Conservation (phyloP, 345 rosid species). For the Nasturtium officinale region DNA sequence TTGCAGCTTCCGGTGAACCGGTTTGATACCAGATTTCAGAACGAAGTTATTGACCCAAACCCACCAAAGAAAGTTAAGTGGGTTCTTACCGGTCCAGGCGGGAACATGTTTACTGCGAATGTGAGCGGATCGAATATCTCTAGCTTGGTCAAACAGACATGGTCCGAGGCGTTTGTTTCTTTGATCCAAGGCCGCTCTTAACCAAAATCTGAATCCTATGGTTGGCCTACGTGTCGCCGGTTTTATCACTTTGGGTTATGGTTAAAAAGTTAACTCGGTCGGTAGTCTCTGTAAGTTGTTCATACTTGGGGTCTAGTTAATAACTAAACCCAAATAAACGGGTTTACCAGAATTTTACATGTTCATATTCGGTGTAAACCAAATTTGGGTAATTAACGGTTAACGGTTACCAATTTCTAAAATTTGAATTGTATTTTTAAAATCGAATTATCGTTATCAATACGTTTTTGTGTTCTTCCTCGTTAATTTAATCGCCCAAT, state of each 20-base stretch:
- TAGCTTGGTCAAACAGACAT: constrained; percentile 47
- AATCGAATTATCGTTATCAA: background rate
- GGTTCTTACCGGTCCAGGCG: constrained; percentile 57
- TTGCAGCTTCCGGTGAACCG: constrained; percentile 14
- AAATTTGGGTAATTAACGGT: background rate
- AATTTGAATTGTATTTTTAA: background rate
- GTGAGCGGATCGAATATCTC: constrained; percentile 50
- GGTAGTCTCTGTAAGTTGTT: constrained; percentile 21
- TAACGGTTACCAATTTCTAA: background rate
- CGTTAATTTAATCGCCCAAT: background rate
- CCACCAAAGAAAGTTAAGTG: constrained; percentile 57
- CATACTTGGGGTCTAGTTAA: constrained; percentile 10
- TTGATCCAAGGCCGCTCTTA: constrained; percentile 39
- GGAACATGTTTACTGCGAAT: constrained; percentile 47
- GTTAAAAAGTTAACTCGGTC: constrained; percentile 15
- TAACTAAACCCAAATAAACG: background rate
- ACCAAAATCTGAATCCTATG: constrained; percentile 9
- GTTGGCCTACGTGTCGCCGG: background rate
- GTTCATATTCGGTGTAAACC: background rate
- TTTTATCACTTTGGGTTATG: background rate
- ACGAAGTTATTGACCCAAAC: constrained; percentile 32
- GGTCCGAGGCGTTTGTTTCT: constrained; percentile 53
- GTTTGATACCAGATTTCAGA: constrained; percentile 2
- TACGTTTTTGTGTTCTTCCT: background rate
- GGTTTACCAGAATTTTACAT: constrained; percentile 11